Evolutionary conservation across 2,329 filamentous ascomycete genomes (phyloP).

Genomic region (Penicillium vulpinum): DNA sequence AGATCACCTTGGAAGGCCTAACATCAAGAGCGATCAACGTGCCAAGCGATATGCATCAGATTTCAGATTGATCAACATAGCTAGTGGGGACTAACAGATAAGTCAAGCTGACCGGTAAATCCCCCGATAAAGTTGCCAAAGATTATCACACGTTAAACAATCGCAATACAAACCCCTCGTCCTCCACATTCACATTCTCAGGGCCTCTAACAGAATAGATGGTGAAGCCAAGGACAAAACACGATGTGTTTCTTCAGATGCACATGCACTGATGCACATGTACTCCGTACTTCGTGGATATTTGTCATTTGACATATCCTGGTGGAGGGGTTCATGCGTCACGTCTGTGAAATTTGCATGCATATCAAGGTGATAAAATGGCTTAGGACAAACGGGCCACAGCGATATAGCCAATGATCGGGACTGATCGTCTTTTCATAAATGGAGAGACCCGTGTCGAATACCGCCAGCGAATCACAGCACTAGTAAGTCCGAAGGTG

Average conservation of each 20-base stretch:
- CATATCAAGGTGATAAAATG: neutral
- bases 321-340: constrained; percentile 18
- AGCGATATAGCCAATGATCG: constrained; percentile 20
- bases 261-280: no score
- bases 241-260: neutral
- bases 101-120: constrained; percentile 19
- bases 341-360: constrained; percentile 13
- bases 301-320: neutral
- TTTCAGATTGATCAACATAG: constrained; percentile 28
- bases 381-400: neutral
- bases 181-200: no score
- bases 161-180: no score
- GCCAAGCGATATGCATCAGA: constrained; percentile 26
- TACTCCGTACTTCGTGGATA: neutral
- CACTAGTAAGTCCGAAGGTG: constrained; percentile 3
- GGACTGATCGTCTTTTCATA: neutral
- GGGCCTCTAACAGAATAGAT: neutral
- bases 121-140: constrained; percentile 16
- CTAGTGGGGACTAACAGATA: constrained; percentile 10
- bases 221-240: neutral
- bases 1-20: neutral
- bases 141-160: neutral
- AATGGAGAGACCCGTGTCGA: neutral
- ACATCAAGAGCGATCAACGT: constrained; percentile 7
- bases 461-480: neutral